Evolutionary conservation across 2,329 filamentous ascomycete genomes (phyloP).

Genomic region (Diaporthe batatas): DNA sequence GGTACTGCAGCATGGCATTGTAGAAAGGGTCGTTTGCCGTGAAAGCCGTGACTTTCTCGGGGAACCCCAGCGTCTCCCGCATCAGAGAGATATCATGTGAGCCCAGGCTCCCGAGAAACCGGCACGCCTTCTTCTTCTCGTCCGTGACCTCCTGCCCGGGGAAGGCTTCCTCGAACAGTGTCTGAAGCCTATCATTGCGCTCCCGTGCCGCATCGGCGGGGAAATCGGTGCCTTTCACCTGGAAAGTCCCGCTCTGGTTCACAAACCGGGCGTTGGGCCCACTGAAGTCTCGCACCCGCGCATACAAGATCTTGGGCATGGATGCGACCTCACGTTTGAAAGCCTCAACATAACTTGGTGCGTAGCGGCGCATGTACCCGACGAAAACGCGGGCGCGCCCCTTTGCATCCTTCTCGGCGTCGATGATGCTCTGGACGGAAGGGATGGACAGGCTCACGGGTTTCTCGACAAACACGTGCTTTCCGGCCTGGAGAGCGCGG

Average conservation of each 20-base stretch:
- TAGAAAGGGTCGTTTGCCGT: slow-evolving; percentile 42
- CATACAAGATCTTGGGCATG: slow-evolving; percentile 68
- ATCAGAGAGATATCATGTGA: slow-evolving; percentile 68
- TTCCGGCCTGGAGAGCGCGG: slow-evolving; percentile 1
- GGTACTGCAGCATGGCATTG: slow-evolving; percentile 6
- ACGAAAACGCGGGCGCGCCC: slow-evolving; percentile 8
- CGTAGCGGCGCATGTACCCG: slow-evolving; percentile 18
- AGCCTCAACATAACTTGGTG: neutral
- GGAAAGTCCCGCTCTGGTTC: slow-evolving; percentile 62
- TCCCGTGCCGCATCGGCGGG: neutral
- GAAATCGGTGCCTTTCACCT: slow-evolving; percentile 57
- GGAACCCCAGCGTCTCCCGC: slow-evolving; percentile 65
- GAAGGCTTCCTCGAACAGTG: neutral
- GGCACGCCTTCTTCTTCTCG: neutral
- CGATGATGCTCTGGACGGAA: slow-evolving; percentile 9
- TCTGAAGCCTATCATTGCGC: slow-evolving; percentile 5
- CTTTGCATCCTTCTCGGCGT: slow-evolving; percentile 15
- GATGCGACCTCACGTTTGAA: slow-evolving; percentile 52
- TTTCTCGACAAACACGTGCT: slow-evolving; percentile 22
- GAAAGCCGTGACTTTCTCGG: slow-evolving; percentile 55
- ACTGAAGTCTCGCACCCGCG: slow-evolving; percentile 59
- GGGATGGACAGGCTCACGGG: slow-evolving; percentile 23
- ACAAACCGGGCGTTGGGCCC: slow-evolving; percentile 67
- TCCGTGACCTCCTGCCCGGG: slow-evolving; percentile 13
- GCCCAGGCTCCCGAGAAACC: slow-evolving; percentile 53